Percentiles rank a stretch among this genome's conserved stretches.
These are phyloP conservation scores for Lecanosticta acicola DNA, from an alignment of 2,329 filamentous ascomycete species.

Conservation along the genomic window DNA sequence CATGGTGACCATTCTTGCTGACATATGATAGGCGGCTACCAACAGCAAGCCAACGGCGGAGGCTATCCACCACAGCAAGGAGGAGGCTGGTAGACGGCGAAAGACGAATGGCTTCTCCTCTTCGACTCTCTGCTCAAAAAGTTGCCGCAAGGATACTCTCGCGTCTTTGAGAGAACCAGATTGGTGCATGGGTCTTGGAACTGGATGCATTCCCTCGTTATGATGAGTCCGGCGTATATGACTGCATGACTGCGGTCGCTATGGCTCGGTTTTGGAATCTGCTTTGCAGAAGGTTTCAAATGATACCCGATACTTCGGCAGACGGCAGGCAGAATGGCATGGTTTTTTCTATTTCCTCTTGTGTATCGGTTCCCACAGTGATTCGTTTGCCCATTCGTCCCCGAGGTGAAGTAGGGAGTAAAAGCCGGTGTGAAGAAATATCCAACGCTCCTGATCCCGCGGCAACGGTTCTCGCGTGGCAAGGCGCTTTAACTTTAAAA, in stretches of 20 bases:
- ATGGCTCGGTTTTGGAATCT: conserved; percentile 13
- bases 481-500: too few relatives aligned
- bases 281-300: conserved; percentile 11
- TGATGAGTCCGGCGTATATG: conserved; percentile 8
- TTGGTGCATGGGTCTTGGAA: conserved; percentile 15
- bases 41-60: conserved; percentile 25
- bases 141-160: conserved; percentile 15
- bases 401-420: too few relatives aligned
- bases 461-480: too few relatives aligned
- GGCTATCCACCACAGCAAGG: conserved; percentile 28
- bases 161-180: conserved; percentile 10
- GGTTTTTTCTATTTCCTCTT: background rate
- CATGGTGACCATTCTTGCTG: conserved; percentile 6
- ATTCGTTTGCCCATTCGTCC: too few relatives aligned
- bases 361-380: too few relatives aligned
- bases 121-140: conserved; percentile 8
- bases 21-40: conserved; percentile 23
- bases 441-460: too few relatives aligned
- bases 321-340: conserved; percentile 4
- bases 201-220: conserved; percentile 10
- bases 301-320: conserved; percentile 16
- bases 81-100: conserved; percentile 13
- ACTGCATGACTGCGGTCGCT: conserved; percentile 7
- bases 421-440: too few relatives aligned
- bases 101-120: conserved; percentile 6